A percentile compares a stretch with the other conserved stretches of the same genome.
phyloP scores from a whole-genome alignment of 2,329 filamentous ascomycete genomes.

The Neofusicoccum kwambonambiense region DNA sequence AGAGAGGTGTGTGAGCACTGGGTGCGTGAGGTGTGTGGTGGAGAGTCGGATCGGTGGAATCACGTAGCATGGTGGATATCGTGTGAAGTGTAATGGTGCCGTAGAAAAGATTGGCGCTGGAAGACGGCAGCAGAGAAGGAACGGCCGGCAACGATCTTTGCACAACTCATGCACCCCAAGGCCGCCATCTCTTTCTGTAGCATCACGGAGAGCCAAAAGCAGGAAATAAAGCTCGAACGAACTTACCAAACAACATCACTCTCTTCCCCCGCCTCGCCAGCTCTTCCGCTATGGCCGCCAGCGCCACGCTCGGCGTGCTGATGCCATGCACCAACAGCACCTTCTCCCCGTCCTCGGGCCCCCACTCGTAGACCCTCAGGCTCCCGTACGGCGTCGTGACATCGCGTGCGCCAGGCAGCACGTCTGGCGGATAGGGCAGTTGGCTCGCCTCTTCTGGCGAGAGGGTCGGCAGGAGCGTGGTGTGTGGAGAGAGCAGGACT shows the following conservation, averaged over 20 bases:
- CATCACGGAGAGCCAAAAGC: too few species aligned
- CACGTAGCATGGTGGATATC: too few species aligned
- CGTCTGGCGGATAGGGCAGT: slow-evolving; percentile 64
- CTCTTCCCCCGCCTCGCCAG: slow-evolving; percentile 67
- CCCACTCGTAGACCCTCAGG: slow-evolving; percentile 77
- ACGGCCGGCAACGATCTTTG: too few species aligned
- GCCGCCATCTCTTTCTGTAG: too few species aligned
- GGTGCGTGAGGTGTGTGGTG: background rate
- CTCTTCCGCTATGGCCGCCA: slow-evolving; percentile 64
- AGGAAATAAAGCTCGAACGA: too few species aligned
- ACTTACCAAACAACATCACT: slow-evolving; percentile 72
- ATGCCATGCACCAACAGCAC: slow-evolving; percentile 79
- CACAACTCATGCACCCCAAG: too few species aligned
- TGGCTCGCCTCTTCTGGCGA: slow-evolving; percentile 26
- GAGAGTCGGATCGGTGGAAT: too few species aligned
- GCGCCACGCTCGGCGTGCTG: slow-evolving; percentile 70
- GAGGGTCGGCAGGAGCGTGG: slow-evolving; percentile 28
- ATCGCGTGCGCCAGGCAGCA: slow-evolving; percentile 67
- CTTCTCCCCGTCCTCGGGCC: slow-evolving; percentile 67
- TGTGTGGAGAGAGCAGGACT: slow-evolving; percentile 27
- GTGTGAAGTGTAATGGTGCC: too few species aligned
- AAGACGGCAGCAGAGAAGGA: background rate
- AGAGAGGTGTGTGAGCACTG: background rate
- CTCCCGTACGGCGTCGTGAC: slow-evolving; percentile 69
- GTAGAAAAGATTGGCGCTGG: too few species aligned